A percentile compares a stretch with the other conserved stretches of the same genome.
Evolutionary conservation across 2,329 filamentous ascomycete genomes (phyloP).

Genomic region (Dothideomycetidae sp.): DNA sequence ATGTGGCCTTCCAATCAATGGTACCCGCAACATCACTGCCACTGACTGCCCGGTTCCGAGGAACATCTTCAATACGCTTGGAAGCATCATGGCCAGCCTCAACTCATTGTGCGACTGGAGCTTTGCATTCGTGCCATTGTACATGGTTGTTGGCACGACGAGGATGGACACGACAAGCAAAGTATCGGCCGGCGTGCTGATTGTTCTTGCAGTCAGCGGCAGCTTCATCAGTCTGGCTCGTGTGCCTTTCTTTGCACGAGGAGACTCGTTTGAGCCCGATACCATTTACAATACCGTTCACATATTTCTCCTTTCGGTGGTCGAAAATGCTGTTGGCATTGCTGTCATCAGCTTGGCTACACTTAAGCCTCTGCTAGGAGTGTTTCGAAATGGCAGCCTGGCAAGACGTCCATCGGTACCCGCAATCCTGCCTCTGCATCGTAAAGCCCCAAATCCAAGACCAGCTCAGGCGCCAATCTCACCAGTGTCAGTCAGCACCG

Average conservation of each 20-base stretch:
- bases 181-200: slow-evolving; percentile 1
- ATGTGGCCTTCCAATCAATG: slow-evolving; percentile 1
- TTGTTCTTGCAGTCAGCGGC: slow-evolving; percentile 2
- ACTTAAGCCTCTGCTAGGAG: slow-evolving; percentile 1
- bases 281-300: background rate
- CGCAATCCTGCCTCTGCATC: background rate
- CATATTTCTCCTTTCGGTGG: slow-evolving; percentile 1
- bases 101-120: slow-evolving; percentile 3
- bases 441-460: background rate
- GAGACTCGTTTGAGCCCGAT: background rate
- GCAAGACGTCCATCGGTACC: background rate
- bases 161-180: slow-evolving; percentile 3
- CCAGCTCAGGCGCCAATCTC: background rate
- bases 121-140: slow-evolving; percentile 2
- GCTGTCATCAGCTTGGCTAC: slow-evolving; percentile 2
- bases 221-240: background rate
- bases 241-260: slow-evolving; percentile 1
- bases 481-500: background rate
- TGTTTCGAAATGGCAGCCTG: background rate
- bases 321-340: slow-evolving; percentile 4
- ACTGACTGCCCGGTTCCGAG: background rate
- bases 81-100: slow-evolving; percentile 2
- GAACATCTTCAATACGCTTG: slow-evolving; percentile 1
- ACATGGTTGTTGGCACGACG: background rate
- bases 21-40: background rate